These are phyloP conservation scores for Paecilomyces fulvus DNA, from an alignment of 2,329 filamentous ascomycete genomes.

Conservation along the genomic window DNA sequence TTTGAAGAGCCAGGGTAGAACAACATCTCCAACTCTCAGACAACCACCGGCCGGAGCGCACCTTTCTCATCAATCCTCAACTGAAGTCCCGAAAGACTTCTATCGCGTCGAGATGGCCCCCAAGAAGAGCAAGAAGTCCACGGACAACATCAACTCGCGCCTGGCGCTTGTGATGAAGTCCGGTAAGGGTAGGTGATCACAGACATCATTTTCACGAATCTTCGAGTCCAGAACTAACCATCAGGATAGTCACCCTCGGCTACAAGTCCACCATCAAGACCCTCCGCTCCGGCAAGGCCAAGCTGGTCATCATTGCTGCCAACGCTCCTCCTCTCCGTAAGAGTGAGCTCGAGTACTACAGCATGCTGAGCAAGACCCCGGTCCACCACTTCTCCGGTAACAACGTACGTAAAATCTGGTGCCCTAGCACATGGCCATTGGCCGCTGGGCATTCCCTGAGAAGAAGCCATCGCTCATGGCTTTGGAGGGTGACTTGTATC, in stretches of 20 bases:
- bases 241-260: conserved; percentile 65
- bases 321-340: conserved; percentile 98
- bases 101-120: conserved; percentile 51
- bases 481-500: conserved; percentile 19
- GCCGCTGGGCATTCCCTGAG: conserved; percentile 55
- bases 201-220: background rate
- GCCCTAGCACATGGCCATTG: conserved; percentile 6
- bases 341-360: conserved; percentile 79
- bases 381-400: conserved; percentile 98
- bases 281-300: conserved; percentile 92
- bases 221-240: conserved; percentile 5
- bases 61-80: conserved; percentile 5
- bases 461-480: conserved; percentile 61
- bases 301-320: conserved; percentile 91
- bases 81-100: conserved; percentile 18
- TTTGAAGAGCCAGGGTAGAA: conserved; percentile 1
- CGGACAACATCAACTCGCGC: conserved; percentile 68
- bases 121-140: conserved; percentile 68
- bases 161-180: conserved; percentile 60
- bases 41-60: conserved; percentile 12
- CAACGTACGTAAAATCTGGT: conserved; percentile 68
- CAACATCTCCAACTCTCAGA: conserved; percentile 8
- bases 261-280: conserved; percentile 87
- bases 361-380: conserved; percentile 71
- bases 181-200: conserved; percentile 5